Percentiles rank a stretch among this genome's conserved stretches.
These are phyloP conservation scores for Turnera subulata DNA, from an alignment of 345 rosid genomes.

Conservation along the genomic window DNA sequence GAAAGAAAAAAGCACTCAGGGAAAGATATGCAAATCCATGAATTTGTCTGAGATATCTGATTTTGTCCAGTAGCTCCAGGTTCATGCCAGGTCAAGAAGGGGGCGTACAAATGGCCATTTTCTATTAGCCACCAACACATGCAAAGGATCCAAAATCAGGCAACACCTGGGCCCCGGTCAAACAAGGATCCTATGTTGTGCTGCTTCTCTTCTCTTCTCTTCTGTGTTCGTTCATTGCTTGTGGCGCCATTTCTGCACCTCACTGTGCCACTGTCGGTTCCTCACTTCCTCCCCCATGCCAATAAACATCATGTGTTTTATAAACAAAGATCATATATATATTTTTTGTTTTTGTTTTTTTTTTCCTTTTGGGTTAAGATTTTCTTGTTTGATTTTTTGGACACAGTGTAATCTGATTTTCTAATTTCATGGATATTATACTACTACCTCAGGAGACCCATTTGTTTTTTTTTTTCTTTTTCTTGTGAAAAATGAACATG, in stretches of 20 bases:
- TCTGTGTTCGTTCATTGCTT: neutral
- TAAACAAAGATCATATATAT: too few relatives aligned
- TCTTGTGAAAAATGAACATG: too few relatives aligned
- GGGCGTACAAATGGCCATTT: slow-evolving; percentile 5
- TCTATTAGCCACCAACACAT: slow-evolving; percentile 2
- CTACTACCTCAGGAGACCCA: too few relatives aligned
- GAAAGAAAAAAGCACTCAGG: too few relatives aligned
- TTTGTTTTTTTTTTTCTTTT: too few relatives aligned
- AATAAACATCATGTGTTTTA: too few relatives aligned
- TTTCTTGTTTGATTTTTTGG: too few relatives aligned
- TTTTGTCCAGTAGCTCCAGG: neutral
- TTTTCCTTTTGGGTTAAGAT: too few relatives aligned
- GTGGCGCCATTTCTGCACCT: neutral
- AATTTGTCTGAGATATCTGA: neutral
- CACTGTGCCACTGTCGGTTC: neutral
- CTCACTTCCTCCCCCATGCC: neutral
- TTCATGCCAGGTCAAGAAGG: neutral
- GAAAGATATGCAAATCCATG: neutral
- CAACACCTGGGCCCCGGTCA: slow-evolving; percentile 12
- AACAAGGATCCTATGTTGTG: slow-evolving; percentile 15
- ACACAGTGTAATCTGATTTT: too few relatives aligned
- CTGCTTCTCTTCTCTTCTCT: too few relatives aligned
- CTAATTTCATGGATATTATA: too few relatives aligned
- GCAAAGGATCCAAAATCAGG: neutral
- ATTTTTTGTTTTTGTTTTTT: too few relatives aligned